These are phyloP conservation scores for Oryza rufipogon DNA, from an alignment of 176 grass and related monocot species.

Conservation along the genomic window DNA sequence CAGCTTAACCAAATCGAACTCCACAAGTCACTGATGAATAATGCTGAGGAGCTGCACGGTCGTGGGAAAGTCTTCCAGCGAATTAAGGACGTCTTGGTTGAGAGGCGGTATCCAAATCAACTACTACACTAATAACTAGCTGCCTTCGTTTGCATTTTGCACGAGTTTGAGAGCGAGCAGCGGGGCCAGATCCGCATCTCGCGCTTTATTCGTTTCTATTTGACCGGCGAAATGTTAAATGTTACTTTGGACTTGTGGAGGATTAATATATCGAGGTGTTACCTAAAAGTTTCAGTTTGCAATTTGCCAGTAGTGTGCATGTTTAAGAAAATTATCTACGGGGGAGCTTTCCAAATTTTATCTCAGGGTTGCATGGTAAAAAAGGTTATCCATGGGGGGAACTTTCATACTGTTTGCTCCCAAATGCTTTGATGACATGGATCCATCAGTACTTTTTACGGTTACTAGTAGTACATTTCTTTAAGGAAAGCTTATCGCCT, in stretches of 20 bases:
- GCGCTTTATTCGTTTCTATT: conserved; percentile 11
- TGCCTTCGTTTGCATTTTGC: background rate
- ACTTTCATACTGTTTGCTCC: background rate
- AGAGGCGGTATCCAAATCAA: background rate
- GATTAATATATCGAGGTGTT: background rate
- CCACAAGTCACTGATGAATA: background rate
- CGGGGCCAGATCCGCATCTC: conserved; percentile 45
- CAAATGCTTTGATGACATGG: conserved; percentile 22
- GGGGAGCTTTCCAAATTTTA: background rate
- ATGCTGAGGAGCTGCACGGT: background rate
- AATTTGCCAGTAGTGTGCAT: background rate
- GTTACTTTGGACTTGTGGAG: background rate
- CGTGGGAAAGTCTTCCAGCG: conserved; percentile 20
- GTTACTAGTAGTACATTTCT: background rate
- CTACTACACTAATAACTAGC: background rate
- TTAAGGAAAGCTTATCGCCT: background rate
- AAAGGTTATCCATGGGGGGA: background rate
- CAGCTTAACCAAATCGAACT: background rate
- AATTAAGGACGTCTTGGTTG: background rate
- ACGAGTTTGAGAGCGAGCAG: background rate
- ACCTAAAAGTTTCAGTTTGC: background rate
- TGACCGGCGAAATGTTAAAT: background rate
- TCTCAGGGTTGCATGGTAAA: conserved; percentile 11
- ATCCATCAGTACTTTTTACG: background rate
- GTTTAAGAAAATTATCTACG: background rate